phyloP scores from a whole-genome alignment of 2,329 filamentous ascomycete genomes.

The Graphium sp. region DNA sequence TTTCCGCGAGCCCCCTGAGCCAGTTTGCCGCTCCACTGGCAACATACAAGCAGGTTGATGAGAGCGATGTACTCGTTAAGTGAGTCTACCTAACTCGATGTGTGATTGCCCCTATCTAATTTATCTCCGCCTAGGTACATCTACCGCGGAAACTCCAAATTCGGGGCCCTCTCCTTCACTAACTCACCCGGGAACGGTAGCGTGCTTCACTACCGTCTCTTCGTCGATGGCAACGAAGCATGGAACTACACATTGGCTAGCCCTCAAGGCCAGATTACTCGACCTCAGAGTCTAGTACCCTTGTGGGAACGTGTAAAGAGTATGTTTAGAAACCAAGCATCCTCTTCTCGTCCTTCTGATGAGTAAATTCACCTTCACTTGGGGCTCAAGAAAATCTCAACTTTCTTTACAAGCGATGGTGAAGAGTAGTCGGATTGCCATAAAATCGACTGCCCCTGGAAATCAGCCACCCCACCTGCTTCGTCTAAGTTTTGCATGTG shows the following conservation, averaged over 20 bases:
- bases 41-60: constrained; percentile 68
- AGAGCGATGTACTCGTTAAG: constrained; percentile 71
- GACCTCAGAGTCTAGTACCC: too few relatives aligned
- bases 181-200: constrained; percentile 48
- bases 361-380: too few relatives aligned
- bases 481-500: too few relatives aligned
- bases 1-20: constrained; percentile 76
- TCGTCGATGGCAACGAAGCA: constrained; percentile 60
- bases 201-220: constrained; percentile 64
- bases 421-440: too few relatives aligned
- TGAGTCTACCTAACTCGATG: constrained; percentile 27
- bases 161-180: constrained; percentile 68
- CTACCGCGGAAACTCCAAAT: constrained; percentile 76
- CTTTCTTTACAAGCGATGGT: too few relatives aligned
- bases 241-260: constrained; percentile 46
- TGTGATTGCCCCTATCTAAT: constrained; percentile 8
- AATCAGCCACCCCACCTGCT: too few relatives aligned
- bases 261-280: constrained; percentile 1
- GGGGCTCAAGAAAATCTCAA: too few relatives aligned
- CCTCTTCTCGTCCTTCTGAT: too few relatives aligned
- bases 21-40: constrained; percentile 85
- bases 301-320: too few relatives aligned
- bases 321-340: too few relatives aligned
- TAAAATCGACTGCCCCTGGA: too few relatives aligned
- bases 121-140: constrained; percentile 38